Evolutionary conservation across 768 basidiomycete species (phyloP).

Genomic region (Tephrocybe sp.): DNA sequence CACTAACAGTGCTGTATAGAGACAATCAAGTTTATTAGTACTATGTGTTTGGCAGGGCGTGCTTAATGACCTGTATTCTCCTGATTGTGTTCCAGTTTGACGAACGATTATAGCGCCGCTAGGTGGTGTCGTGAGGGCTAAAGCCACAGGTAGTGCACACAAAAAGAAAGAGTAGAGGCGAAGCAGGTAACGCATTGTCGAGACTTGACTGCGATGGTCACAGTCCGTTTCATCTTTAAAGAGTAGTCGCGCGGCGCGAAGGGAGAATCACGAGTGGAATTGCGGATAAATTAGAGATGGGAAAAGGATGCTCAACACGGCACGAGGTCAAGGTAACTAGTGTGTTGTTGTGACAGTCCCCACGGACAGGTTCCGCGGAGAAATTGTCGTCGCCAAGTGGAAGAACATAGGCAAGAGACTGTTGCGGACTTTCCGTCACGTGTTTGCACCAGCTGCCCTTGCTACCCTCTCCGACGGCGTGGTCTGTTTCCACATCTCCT

Average conservation of each 20-base stretch:
- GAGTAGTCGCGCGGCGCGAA: neutral
- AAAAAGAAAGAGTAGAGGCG: slow-evolving; percentile 12
- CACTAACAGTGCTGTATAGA: slow-evolving; percentile 18
- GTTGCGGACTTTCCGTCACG: no score
- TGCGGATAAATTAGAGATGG: slow-evolving; percentile 5
- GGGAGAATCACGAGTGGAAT: slow-evolving; percentile 6
- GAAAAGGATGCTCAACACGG: neutral
- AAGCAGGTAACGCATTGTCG: slow-evolving; percentile 6
- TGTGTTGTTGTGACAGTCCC: neutral
- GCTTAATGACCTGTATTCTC: slow-evolving; percentile 21
- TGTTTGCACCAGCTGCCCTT: neutral
- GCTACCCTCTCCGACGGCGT: no score
- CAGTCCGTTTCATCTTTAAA: no score
- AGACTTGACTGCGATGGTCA: no score
- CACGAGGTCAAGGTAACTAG: neutral
- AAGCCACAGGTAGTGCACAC: slow-evolving; percentile 12
- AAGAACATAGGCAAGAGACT: neutral
- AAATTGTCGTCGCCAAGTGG: neutral
- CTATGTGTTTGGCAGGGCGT: neutral
- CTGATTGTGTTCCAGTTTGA: slow-evolving; percentile 20
- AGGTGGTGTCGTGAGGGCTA: slow-evolving; percentile 21
- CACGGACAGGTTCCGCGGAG: neutral
- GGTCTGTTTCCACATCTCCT: no score
- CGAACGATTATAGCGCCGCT: slow-evolving; percentile 27
- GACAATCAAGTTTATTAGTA: neutral